Evolutionary conservation across 306 rosid species (phyloP), one percentile per base, ranked within the genome.

Genomic region (Begonia loranthoides): DNA sequence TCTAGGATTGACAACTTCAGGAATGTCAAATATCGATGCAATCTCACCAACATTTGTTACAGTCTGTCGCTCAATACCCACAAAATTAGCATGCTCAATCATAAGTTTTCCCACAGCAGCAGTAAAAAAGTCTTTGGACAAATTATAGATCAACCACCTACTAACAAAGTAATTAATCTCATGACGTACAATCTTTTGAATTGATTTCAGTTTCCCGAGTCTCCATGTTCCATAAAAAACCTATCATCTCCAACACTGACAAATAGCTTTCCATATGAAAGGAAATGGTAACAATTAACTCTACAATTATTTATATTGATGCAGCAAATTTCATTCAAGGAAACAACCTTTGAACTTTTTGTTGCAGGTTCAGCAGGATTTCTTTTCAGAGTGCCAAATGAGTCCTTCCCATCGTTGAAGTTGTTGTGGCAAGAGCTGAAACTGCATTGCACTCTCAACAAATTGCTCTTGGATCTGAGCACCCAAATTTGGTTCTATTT

Each of bases 161-260:
- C n/a, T n/a, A n/a, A n/a, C n/a, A n/a, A n/a, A n/a, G n/a, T n/a
- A n/a, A n/a, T n/a, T n/a, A n/a, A n/a, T n/a, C n/a, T n/a, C n/a
- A n/a, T n/a, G n/a, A n/a, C n/a, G 15, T 58, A 68, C 84, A 93
- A 6, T 79, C 95, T 67, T 81, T 95, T 0, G 82, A 54, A 13
- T 77, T 79, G 79, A 57, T 81, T 52, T 84, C 79, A 50, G 95
- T 84, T 65, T 79, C 76, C 65, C 81, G 72, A 46, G 93, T 89
- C 57, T 84, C 95, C 87, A 79, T 81, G 70, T 89, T 79, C 97
- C 97, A 89, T 22, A 89, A 65, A 61, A 84, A 73, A 69, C 97
- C 80, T 88, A 70, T 84, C 97, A 71, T 88, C 95, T 49, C 97
- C 97, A 52, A 89, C 93, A 75, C 97, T 88, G 51, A 95, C 97